Base-by-base conservation (phyloP, 768 basidiomycete species). In the Russula earlei region DNA sequence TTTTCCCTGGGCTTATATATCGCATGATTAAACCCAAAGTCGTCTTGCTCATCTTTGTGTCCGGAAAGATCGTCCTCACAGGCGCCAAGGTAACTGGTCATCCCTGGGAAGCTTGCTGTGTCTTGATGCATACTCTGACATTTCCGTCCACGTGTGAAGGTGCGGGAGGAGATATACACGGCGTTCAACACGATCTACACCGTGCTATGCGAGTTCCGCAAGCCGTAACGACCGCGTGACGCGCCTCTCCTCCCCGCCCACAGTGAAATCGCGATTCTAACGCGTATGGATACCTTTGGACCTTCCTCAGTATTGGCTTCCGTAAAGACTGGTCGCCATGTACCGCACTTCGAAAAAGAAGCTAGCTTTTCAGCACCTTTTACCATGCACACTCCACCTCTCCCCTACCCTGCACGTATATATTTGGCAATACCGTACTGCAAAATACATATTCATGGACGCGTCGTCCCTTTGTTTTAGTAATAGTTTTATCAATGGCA, bases 1-100 rank as follows among this genome's bases (percentile, higher is more conserved):
- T 98, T 54, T 98, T 99, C 85, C 95, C 96, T 52, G 95, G 96
- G 66, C 80, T 99, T 44, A 98, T 99, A 69, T 98, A 99, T 67
- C 89, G 95, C 63, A 98, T 98, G 96, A 88, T 97, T 74, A 96
- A 97, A 71, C 96, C 96, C 9, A 99, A 99, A 74, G 96, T 99
- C 62, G 96, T 99, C 40, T 75, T 99, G 38, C 79, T 99, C 49
- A 98, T 99, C 66, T 99, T 99, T 74, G 96, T 98, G 12, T 97
- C 93, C 24, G 96, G 96, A 31, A 99, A 98, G 77, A 98, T 98
- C 65, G 96, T 99, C 55, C 74, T 99, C 68, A 98, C 96, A 25
- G 96, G 96, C 69, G 96, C 96, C 31, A 99, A 99, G 86, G 96
- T 94, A 73, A 78, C 70, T 45, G 65, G 27, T 59, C 64, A 20